Evolutionary conservation across 2,329 filamentous ascomycete genomes (phyloP).

Genomic region (Ophiosphaerella korrae): DNA sequence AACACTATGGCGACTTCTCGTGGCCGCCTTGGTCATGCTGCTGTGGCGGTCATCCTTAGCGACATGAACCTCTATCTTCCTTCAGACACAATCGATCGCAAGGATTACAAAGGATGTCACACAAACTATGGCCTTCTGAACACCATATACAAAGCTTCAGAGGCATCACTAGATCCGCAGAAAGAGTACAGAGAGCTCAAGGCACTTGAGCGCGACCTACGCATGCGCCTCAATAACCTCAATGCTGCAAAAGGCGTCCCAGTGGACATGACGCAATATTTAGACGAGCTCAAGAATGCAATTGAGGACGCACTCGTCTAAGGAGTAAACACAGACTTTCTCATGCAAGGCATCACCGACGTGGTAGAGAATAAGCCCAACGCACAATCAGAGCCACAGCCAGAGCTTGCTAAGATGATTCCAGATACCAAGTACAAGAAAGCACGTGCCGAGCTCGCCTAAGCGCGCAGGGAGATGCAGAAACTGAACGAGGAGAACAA

Average conservation of each 20-base stretch:
- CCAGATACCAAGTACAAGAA: conserved; percentile 16
- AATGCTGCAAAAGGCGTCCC: conserved; percentile 23
- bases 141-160: conserved; percentile 16
- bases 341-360: conserved; percentile 10
- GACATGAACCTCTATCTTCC: conserved; percentile 27
- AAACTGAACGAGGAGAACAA: conserved; percentile 32
- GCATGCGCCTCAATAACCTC: conserved; percentile 17
- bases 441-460: conserved; percentile 13
- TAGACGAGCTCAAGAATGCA: conserved; percentile 21
- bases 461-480: conserved; percentile 15
- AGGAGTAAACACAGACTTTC: conserved; percentile 13
- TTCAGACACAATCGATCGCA: conserved; percentile 15
- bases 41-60: conserved; percentile 21
- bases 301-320: conserved; percentile 14
- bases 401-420: conserved; percentile 16
- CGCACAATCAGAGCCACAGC: conserved; percentile 9
- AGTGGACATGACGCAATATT: conserved; percentile 16
- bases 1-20: conserved; percentile 3
- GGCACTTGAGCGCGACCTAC: conserved; percentile 18
- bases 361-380: conserved; percentile 11
- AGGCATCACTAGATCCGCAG: conserved; percentile 6
- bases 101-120: conserved; percentile 18
- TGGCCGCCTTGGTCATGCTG: conserved; percentile 15
- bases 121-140: conserved; percentile 27
- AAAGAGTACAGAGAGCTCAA: conserved; percentile 26